Conservation (phyloP, 495 filamentous ascomycete genomes). For the Lepraria neglecta region DNA sequence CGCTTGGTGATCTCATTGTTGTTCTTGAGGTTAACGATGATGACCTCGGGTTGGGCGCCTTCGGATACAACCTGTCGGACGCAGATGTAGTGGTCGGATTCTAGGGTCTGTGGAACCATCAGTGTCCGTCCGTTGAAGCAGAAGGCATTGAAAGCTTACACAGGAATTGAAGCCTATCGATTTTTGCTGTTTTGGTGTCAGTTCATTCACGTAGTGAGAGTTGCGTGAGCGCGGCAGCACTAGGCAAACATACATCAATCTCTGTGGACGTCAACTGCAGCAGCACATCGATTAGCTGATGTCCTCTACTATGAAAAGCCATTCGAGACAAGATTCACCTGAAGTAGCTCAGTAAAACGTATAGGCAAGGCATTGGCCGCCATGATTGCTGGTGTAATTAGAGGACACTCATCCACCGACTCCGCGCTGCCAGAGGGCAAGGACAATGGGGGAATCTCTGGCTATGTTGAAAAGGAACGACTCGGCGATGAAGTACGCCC, state of each 20-base stretch:
- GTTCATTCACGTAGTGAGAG: constrained; percentile 25
- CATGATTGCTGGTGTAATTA: constrained; percentile 44
- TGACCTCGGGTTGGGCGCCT: constrained; percentile 77
- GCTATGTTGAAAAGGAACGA: constrained; percentile 11
- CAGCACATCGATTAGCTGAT: constrained; percentile 16
- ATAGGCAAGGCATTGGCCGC: constrained; percentile 62
- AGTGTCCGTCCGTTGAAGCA: constrained; percentile 1
- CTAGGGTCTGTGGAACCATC: constrained; percentile 63
- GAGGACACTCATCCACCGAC: constrained; percentile 34
- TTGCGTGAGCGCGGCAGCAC: constrained; percentile 23
- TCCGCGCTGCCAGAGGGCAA: constrained; percentile 18
- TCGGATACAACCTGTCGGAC: constrained; percentile 85
- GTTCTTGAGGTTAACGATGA: constrained; percentile 95
- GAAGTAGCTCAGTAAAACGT: constrained; percentile 89
- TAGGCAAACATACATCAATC: constrained; percentile 61
- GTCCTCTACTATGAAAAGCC: constrained; percentile 3
- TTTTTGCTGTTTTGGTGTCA: constrained; percentile 51
- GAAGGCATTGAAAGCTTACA: constrained; percentile 52
- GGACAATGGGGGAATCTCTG: not conserved
- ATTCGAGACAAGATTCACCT: constrained; percentile 48
- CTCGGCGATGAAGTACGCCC: constrained; percentile 4
- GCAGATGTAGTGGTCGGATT: constrained; percentile 93
- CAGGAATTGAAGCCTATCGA: constrained; percentile 97
- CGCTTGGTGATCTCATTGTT: constrained; percentile 85
- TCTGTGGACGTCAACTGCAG: constrained; percentile 66